These are phyloP conservation scores for Colletotrichum scovillei DNA, from an alignment of 2,329 filamentous ascomycete species.

Conservation along the genomic window DNA sequence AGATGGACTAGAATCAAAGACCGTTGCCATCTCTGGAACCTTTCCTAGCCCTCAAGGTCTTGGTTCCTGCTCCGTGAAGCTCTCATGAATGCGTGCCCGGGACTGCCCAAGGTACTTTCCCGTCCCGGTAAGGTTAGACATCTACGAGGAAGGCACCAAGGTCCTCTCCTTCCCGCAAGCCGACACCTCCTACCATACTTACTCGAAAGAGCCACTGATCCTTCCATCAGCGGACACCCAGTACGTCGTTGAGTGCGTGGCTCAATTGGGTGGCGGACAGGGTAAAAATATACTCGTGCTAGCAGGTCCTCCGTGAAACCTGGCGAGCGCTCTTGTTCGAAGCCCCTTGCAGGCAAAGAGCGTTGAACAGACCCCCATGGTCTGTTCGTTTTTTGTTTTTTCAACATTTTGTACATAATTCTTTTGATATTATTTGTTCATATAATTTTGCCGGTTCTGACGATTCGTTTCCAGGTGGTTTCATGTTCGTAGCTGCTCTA, in stretches of 20 bases:
- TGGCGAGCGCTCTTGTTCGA: conserved; percentile 8
- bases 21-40: neutral
- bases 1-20: neutral
- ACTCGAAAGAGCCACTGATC: neutral
- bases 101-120: neutral
- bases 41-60: neutral
- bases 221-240: neutral
- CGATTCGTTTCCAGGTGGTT: neutral
- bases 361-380: neutral
- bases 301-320: neutral
- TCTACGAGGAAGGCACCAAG: neutral
- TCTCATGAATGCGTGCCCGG: neutral
- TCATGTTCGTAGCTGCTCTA: neutral
- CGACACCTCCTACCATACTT: neutral
- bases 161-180: neutral
- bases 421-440: neutral
- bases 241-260: neutral
- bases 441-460: neutral
- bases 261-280: neutral
- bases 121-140: neutral
- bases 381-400: neutral
- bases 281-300: neutral
- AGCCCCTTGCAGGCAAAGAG: neutral
- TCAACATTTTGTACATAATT: neutral
- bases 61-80: neutral